Percentiles rank a stretch among this genome's conserved stretches.
Conservation (phyloP, 2,329 filamentous ascomycete genomes). For the Fusarium burgessii region DNA sequence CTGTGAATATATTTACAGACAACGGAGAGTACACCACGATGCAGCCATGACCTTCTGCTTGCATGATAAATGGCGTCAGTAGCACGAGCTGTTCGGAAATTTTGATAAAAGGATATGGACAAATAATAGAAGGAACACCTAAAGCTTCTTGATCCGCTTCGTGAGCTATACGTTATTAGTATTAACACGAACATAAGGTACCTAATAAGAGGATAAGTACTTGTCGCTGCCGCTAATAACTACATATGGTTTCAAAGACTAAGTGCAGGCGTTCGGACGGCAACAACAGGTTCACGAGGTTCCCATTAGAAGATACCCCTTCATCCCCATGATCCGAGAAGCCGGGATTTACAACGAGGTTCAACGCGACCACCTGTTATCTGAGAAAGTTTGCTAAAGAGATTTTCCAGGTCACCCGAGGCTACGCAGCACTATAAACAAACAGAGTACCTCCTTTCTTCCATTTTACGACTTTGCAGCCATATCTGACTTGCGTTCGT, state of each 20-base stretch:
- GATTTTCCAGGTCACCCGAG: constrained; percentile 42
- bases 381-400: constrained; percentile 2
- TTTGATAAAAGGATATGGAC: constrained; percentile 11
- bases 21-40: neutral
- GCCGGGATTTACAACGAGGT: constrained; percentile 67
- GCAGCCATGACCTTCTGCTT: constrained; percentile 34
- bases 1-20: neutral
- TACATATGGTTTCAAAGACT: constrained; percentile 75
- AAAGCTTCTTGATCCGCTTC: constrained; percentile 28
- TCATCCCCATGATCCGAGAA: constrained; percentile 77
- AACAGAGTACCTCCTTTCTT: constrained; percentile 25
- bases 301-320: constrained; percentile 68
- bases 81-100: neutral
- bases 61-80: constrained; percentile 30
- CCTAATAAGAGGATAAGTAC: neutral
- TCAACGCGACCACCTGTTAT: constrained; percentile 22
- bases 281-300: constrained; percentile 49
- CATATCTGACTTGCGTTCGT: constrained; percentile 16
- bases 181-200: neutral
- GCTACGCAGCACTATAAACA: constrained; percentile 44
- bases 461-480: neutral
- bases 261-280: constrained; percentile 60
- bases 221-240: constrained; percentile 16
- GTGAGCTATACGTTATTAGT: constrained; percentile 61
- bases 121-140: constrained; percentile 44